Percentiles rank a stretch among this genome's conserved stretches.
Evolutionary conservation across 176 grass and related monocot species (phyloP).

Genomic region (Oryza australiensis): DNA sequence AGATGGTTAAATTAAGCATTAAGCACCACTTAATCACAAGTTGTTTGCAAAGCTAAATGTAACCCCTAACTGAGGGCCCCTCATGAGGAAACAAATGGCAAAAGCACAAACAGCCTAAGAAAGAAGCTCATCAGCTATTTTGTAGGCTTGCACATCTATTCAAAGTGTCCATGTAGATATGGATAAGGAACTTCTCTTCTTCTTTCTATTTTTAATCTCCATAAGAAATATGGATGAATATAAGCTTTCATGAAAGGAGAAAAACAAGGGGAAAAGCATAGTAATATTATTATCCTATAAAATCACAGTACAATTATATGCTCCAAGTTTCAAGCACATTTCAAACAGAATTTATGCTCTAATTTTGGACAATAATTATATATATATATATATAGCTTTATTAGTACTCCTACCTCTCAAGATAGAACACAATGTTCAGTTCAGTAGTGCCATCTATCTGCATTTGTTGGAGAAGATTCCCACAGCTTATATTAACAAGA

Average conservation of each 20-base stretch:
- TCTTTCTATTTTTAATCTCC: background rate
- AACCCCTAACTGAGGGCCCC: conserved; percentile 4
- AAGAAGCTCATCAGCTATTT: conserved; percentile 29
- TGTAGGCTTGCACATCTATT: background rate
- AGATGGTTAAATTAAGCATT: conserved; percentile 22
- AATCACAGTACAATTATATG: background rate
- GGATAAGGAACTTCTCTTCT: background rate
- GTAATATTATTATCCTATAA: background rate
- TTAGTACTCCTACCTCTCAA: background rate
- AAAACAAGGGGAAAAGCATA: background rate
- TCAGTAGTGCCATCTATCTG: background rate
- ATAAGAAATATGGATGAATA: background rate
- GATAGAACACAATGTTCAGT: background rate
- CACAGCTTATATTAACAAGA: background rate
- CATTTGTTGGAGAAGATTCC: background rate
- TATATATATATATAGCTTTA: background rate
- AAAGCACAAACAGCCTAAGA: conserved; percentile 3
- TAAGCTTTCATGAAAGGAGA: background rate
- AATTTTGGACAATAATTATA: background rate
- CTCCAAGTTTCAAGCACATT: background rate
- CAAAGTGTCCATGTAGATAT: background rate
- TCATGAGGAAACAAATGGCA: conserved; percentile 29
- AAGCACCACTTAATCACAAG: conserved; percentile 19
- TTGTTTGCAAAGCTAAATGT: conserved; percentile 4
- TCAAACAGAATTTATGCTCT: background rate